A percentile compares a stretch with the other conserved stretches of the same genome.
These are phyloP conservation scores for Galeopsis tetrahit DNA, from an alignment of 257 asterid genomes.

Conservation along the genomic window DNA sequence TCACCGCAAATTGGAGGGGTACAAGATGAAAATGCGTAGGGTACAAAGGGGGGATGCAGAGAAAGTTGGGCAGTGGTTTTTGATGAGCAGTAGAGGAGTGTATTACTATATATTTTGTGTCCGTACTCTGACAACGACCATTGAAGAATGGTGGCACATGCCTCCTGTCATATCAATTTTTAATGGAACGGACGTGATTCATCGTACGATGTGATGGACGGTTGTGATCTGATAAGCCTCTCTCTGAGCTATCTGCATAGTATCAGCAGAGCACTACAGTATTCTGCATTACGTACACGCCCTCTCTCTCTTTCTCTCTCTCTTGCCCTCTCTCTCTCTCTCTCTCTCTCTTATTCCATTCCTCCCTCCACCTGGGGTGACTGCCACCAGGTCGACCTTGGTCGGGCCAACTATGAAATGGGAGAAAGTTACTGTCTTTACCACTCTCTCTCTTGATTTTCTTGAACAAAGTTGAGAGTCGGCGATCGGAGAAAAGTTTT, in stretches of 20 bases:
- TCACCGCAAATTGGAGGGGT: conserved; percentile 23
- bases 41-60: conserved; percentile 30
- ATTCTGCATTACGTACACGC: conserved; percentile 27
- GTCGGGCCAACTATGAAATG: conserved; percentile 62
- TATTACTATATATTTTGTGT: conserved; percentile 43
- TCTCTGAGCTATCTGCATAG: conserved; percentile 46
- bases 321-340: conserved; percentile 27
- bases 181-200: conserved; percentile 55
- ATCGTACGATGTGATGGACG: conserved; percentile 60
- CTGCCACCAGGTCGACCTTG: conserved; percentile 88
- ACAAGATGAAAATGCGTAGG: conserved; percentile 17
- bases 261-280: conserved; percentile 36
- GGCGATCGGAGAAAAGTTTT: conserved; percentile 38
- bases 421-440: conserved; percentile 33
- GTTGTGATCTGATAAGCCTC: conserved; percentile 37
- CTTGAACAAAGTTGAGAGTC: conserved; percentile 36
- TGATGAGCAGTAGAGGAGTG: conserved; percentile 39
- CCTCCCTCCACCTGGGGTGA: conserved; percentile 40
- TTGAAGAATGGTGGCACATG: conserved; percentile 98
- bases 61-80: conserved; percentile 30
- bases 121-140: conserved; percentile 99
- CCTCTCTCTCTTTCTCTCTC: conserved; percentile 24
- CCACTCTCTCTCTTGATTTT: conserved; percentile 31
- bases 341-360: conserved; percentile 31
- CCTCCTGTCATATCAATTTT: conserved; percentile 80